Base-by-base conservation (phyloP, 257 asterid genomes). In the Oldenlandia corymbosa region DNA sequence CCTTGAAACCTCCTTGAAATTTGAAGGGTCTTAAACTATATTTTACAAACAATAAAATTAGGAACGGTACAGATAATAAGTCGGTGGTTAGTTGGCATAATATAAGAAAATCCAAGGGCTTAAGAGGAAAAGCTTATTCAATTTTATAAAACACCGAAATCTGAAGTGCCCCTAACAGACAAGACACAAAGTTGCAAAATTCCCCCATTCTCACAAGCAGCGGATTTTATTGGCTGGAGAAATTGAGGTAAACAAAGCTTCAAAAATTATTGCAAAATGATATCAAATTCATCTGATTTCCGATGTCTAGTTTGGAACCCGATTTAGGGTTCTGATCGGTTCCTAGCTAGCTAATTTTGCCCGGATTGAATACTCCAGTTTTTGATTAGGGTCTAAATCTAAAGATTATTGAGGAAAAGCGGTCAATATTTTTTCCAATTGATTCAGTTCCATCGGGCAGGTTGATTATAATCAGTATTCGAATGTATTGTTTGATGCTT, bases 31-130 rank as follows among this genome's bases (percentile, higher is more conserved):
- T n/a, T n/a, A n/a, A n/a, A n/a, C n/a, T n/a, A n/a, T n/a, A n/a
- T n/a, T n/a, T n/a, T n/a, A n/a, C n/a, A 14, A 53, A 26, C 23
- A 34, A 54, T 12, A 54, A 54, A 34, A 54, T 41, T 41, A 34
- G 6, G 4, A 34, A 34, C 16, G 31, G 16, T 24, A 4, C 16
- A 14, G 5, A 5, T 54, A 5, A 1, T 3, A 21, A 37, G 52
- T 7, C 5, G 2, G 9, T 30, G 3, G 26, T 32, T 26, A 14
- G 12, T 43, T 2, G 11, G 1, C 5, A 31, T 30, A 51, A 37
- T n/a, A 28, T 37, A 52, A 46, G 42, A 41, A 65, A 53, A 41
- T 37, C 27, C 50, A 52, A 41, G 69, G 69, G 20, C 69, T 27
- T 39, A 21, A 10, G 18, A 51, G 53, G 43, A 65, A 65, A 53